Evolutionary conservation across 441 rosid genomes (phyloP).

Genomic region (Pelargonium citronellum): DNA sequence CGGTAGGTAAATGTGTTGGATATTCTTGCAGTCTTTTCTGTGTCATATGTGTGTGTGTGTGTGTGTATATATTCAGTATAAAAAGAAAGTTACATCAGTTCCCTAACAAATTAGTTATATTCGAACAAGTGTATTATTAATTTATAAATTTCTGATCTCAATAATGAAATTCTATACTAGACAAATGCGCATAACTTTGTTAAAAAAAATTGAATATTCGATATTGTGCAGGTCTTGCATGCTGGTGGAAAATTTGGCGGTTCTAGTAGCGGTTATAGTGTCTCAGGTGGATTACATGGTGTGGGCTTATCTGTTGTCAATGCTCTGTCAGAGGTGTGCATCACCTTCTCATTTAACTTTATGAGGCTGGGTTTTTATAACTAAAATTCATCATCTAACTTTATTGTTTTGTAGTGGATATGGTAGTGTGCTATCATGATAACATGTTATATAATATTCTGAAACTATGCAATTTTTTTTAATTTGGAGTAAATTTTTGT

Average conservation of each 20-base stretch:
- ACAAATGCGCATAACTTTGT: neutral
- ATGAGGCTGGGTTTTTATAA: neutral
- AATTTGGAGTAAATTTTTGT: neutral
- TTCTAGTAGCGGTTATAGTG: slow-evolving; percentile 82
- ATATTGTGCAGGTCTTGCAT: slow-evolving; percentile 70
- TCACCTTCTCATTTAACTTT: slow-evolving; percentile 13
- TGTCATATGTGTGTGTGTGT: neutral
- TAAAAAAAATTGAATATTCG: neutral
- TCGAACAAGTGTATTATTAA: neutral
- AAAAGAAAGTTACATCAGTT: no score
- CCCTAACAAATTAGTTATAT: neutral
- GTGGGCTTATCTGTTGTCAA: slow-evolving; percentile 97
- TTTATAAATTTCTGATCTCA: neutral
- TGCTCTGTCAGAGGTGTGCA: slow-evolving; percentile 86
- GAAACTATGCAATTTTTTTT: neutral
- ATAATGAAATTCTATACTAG: neutral
- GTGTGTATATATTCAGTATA: neutral
- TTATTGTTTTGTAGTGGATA: neutral
- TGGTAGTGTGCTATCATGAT: no score
- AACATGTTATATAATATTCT: no score
- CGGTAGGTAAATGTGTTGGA: neutral
- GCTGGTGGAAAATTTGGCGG: slow-evolving; percentile 99
- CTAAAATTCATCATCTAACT: neutral
- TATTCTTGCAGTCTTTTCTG: neutral
- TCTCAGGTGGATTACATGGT: slow-evolving; percentile 97